A percentile compares a stretch with the other conserved stretches of the same genome.
phyloP scores from a whole-genome alignment of 2,329 filamentous ascomycete genomes.

The Fusarium floridanum region DNA sequence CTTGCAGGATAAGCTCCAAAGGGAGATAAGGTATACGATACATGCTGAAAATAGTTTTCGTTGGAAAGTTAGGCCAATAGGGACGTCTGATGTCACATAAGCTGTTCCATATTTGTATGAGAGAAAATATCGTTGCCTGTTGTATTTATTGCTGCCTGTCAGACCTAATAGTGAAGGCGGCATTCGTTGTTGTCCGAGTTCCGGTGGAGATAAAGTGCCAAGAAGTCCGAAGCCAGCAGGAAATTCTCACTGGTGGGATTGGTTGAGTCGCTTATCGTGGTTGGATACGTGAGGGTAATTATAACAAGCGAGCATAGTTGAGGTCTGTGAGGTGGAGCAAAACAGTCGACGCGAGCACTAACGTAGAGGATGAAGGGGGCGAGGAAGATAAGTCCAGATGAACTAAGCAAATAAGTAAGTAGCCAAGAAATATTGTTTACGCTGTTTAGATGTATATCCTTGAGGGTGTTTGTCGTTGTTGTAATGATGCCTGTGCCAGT shows the following conservation, averaged over 20 bases:
- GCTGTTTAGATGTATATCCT: background rate
- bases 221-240: background rate
- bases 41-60: background rate
- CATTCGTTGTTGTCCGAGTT: background rate
- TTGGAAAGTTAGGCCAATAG: too few relatives aligned
- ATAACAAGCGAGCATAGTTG: background rate
- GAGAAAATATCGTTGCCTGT: background rate
- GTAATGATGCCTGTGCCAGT: background rate
- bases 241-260: background rate
- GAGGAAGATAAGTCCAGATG: background rate
- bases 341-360: background rate
- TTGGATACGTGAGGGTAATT: background rate
- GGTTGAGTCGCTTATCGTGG: background rate
- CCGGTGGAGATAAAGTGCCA: background rate
- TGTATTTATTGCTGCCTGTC: background rate
- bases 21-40: constrained; percentile 8
- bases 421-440: background rate
- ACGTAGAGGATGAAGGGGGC: background rate
- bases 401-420: background rate
- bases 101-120: background rate
- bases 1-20: constrained; percentile 28
- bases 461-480: background rate
- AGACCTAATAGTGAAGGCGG: background rate
- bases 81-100: too few relatives aligned
- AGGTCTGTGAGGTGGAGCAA: background rate